Base-by-base conservation (phyloP, 2,329 filamentous ascomycete species). In the Beauveria medogensis region DNA sequence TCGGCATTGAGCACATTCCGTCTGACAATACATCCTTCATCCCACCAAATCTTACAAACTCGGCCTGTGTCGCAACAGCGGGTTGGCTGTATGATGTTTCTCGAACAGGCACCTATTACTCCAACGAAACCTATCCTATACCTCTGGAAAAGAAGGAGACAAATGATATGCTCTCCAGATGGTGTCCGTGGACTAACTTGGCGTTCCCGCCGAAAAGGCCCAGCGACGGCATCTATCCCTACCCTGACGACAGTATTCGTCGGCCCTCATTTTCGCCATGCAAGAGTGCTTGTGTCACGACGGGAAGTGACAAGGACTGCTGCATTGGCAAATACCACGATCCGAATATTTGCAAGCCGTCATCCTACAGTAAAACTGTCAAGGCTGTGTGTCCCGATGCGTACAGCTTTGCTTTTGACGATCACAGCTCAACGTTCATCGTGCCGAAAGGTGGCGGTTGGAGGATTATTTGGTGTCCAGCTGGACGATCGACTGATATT, bases 171-270 rank as follows among this genome's bases (percentile, higher is more conserved):
- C 78, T 91, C 18, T 76, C 79, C 26, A 75, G 78, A 59, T 95
- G 90, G 91, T 95, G 91, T 73, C 91, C 90, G 0, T 92, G 89
- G 87, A 83, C 89, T 65, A 78, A 91, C 50, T 88, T 92, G 67
- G 80, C 84, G 24, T 82, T 82, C 60, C 84, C 84, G 16, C 90
- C 90, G 0, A 76, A 78, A 46, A 87, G 87, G 69, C 89, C 89
- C 12, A 84, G 84, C n/a, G 83, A 89, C 66, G 90, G 89, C 30
- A 80, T 92, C 22, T 92, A 91, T 68, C 87, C 89, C 1, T 93
- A 93, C 69, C 90, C 90, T 8, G 89, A 93, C 70, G 86, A 88
- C 74, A 82, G 83, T 61, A 84, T 92, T 44, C 73, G 85, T 63
- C 82, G 88, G 43, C 89, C 89, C 5, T 74, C 80, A 24, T 94